Percentiles rank a stretch among this genome's conserved stretches.
These are phyloP conservation scores for Hymenoscyphus occultus DNA, from an alignment of 2,329 filamentous ascomycete genomes.

Conservation along the genomic window DNA sequence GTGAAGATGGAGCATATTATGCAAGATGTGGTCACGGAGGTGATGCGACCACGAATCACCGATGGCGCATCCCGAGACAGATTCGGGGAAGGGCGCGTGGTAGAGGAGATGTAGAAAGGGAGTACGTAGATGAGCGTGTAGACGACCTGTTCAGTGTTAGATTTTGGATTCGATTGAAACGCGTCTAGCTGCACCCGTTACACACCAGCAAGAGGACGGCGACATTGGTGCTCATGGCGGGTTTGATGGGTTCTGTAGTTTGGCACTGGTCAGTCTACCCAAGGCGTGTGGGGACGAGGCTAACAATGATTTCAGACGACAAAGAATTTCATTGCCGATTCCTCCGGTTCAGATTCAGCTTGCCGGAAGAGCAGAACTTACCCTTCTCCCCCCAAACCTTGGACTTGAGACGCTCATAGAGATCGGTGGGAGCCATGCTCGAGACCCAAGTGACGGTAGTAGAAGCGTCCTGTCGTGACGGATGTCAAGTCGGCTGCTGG, in stretches of 20 bases:
- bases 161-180: constrained; percentile 6
- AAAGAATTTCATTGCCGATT: background rate
- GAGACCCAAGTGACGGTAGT: too few relatives aligned
- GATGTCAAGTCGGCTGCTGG: background rate
- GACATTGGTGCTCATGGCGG: constrained; percentile 27
- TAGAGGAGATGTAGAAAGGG: constrained; percentile 80
- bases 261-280: constrained; percentile 7
- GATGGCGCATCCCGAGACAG: constrained; percentile 84
- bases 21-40: constrained; percentile 75
- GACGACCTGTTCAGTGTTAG: constrained; percentile 50
- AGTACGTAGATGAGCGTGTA: constrained; percentile 89
- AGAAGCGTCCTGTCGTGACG: background rate
- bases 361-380: constrained; percentile 16
- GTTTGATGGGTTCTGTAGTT: constrained; percentile 28
- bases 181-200: background rate
- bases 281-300: constrained; percentile 7
- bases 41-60: constrained; percentile 82
- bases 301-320: constrained; percentile 2
- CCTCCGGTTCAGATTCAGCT: too few relatives aligned
- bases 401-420: constrained; percentile 29
- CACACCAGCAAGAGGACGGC: constrained; percentile 31
- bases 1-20: constrained; percentile 64
- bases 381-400: constrained; percentile 29
- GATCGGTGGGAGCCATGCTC: constrained; percentile 31
- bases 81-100: constrained; percentile 74